Conservation (phyloP, 1,139 yeast genomes). For the Hyphopichia buzzinii region DNA sequence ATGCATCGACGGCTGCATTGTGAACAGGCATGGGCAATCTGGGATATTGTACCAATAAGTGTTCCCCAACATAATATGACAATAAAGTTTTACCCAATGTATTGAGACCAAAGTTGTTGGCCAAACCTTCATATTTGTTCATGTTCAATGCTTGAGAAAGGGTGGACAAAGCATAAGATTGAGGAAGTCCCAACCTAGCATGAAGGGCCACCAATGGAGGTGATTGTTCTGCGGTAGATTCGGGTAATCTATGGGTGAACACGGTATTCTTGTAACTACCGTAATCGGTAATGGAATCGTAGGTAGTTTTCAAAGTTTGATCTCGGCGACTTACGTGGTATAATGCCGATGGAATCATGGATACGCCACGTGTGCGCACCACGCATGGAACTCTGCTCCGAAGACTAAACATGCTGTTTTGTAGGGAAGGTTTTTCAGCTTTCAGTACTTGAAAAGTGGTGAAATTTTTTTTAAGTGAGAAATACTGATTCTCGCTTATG, state of each 20-base stretch:
- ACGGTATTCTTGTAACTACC: constrained; percentile 42
- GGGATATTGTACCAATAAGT: constrained; percentile 75
- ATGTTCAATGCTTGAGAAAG: constrained; percentile 74
- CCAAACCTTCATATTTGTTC: constrained; percentile 46
- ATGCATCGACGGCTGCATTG: constrained; percentile 70
- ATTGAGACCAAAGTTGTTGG: constrained; percentile 77
- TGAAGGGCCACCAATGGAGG: constrained; percentile 81
- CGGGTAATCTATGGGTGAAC: constrained; percentile 49
- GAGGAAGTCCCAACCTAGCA: constrained; percentile 65
- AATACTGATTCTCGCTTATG: too few relatives aligned
- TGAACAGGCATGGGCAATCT: constrained; percentile 82
- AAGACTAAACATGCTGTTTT: constrained; percentile 9
- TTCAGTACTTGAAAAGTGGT: constrained; percentile 1
- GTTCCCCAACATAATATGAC: constrained; percentile 72
- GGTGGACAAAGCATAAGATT: constrained; percentile 57
- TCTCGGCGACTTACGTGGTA: constrained; percentile 26
- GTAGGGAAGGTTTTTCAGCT: constrained; percentile 1
- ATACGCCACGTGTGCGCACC: constrained; percentile 7
- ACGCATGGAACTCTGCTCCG: constrained; percentile 8
- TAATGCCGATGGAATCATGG: constrained; percentile 1
- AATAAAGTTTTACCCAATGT: constrained; percentile 77
- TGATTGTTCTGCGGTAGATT: constrained; percentile 52
- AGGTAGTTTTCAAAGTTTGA: constrained; percentile 27
- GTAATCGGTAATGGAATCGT: constrained; percentile 34
- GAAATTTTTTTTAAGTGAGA: background rate